Base-by-base conservation (phyloP, 2,329 filamentous ascomycete species). In the Trichoderma sp. region DNA sequence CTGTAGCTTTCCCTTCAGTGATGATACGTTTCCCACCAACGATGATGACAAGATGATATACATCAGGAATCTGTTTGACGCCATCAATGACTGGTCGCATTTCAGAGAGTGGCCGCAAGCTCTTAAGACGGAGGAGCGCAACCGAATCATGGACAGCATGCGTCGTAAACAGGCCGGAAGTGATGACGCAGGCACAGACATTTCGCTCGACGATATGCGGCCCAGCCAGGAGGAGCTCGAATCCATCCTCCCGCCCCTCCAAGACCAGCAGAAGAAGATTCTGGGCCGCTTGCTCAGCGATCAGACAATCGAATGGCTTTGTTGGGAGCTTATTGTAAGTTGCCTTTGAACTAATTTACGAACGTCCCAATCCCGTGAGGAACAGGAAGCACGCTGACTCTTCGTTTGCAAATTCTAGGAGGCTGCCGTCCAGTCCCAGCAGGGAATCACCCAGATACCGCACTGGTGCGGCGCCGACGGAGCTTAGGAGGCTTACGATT, bases 401-500 rank as follows among this genome's bases (percentile, higher is more conserved):
- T 35, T 56, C 33, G 31, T 27, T 33, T 74, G 24, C 27, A 50
- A 6, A 50, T 2, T 21, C 18, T 9, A 80, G 77, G 63, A 78
- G 64, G 71, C 77, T 45, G 79, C 81, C 12, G 69, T 81, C 6
- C n/a, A 75, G 14, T 79, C 80, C 6, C 81, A 82, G 73, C 79
- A 80, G 59, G 81, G 81, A n/a, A 66, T 75, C 21, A 77, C 79
- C 5, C 78, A 77, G 45, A 74, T 80, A 71, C 76, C 78, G 63
- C 74, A 72, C 67, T 82, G 80, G 80, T 81, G 79, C 74, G 78
- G 76, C 74, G 78, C 79, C 66, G 80, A 82, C 60, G 80, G 80
- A 66, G 78, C 77, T 29, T 82, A 80, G 81, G 81, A 82, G 77
- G 78, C 79, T 74, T 81, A 80, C 74, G 45, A 63, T 56, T 77